Evolutionary conservation across 2,329 filamentous ascomycete genomes (phyloP).

Genomic region (Epichloe aotearoae): DNA sequence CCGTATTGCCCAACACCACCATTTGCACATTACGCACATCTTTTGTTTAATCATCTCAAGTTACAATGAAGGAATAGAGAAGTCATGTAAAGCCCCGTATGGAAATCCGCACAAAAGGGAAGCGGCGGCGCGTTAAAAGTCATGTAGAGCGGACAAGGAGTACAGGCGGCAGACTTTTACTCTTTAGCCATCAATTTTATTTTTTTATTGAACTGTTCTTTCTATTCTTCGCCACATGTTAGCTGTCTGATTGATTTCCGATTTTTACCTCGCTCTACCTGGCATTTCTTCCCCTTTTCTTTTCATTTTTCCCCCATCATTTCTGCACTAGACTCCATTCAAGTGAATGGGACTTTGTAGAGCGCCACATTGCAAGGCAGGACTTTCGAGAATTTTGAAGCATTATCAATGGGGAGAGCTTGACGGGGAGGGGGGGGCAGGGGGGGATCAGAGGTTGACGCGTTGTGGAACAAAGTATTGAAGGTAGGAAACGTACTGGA

Average conservation of each 20-base stretch:
- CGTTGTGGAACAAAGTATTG: neutral
- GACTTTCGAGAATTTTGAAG: neutral
- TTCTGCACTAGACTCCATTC: slow-evolving; percentile 18
- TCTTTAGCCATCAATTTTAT: slow-evolving; percentile 10
- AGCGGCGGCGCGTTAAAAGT: slow-evolving; percentile 25
- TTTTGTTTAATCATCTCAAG: slow-evolving; percentile 14
- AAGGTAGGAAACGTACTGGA: neutral
- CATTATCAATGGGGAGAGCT: slow-evolving; percentile 1
- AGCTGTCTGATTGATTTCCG: neutral
- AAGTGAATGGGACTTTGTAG: slow-evolving; percentile 18
- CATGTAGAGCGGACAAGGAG: slow-evolving; percentile 30
- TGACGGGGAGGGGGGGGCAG: neutral
- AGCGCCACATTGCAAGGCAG: slow-evolving; percentile 1
- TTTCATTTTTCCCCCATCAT: neutral
- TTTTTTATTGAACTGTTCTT: slow-evolving; percentile 11
- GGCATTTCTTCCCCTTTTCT: slow-evolving; percentile 11
- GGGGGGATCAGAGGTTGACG: neutral
- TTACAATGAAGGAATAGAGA: slow-evolving; percentile 26
- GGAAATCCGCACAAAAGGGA: slow-evolving; percentile 12
- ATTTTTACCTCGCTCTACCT: slow-evolving; percentile 5
- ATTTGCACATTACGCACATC: slow-evolving; percentile 6
- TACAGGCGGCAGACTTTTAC: slow-evolving; percentile 21
- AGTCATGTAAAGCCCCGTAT: slow-evolving; percentile 27
- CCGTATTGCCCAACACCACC: neutral
- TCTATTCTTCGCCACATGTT: neutral